phyloP scores from a whole-genome alignment of 768 basidiomycete species.

The Boletus coccyginus region DNA sequence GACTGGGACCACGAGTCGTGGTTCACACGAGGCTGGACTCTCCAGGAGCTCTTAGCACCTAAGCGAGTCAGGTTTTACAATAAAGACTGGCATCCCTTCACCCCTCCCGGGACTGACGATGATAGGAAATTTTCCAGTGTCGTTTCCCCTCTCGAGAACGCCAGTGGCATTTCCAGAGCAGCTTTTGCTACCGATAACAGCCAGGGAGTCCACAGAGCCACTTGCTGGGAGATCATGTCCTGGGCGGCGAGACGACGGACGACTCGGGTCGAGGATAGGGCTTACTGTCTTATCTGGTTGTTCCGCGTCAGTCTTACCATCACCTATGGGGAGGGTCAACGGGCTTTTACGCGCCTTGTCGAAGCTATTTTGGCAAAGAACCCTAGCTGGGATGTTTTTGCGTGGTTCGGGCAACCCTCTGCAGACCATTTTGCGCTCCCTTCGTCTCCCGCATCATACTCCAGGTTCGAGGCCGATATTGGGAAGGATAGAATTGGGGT shows the following conservation, averaged over 20 bases:
- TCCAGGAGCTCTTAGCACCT: constrained; percentile 18
- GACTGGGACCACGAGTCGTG: constrained; percentile 8
- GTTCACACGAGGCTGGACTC: constrained; percentile 12
- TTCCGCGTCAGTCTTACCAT: constrained; percentile 17
- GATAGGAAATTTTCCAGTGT: not conserved
- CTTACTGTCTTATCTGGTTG: constrained; percentile 22
- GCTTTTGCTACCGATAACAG: constrained; percentile 1
- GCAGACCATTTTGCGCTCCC: constrained; percentile 12
- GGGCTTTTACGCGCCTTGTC: constrained; percentile 19
- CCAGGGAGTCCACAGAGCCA: not conserved
- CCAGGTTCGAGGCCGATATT: not conserved
- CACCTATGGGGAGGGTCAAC: constrained; percentile 20
- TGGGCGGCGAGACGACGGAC: constrained; percentile 25
- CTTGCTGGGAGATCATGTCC: constrained; percentile 12
- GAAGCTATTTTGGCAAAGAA: constrained; percentile 2
- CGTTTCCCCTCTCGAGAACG: not conserved
- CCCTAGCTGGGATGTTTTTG: constrained; percentile 15
- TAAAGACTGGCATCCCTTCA: constrained; percentile 9
- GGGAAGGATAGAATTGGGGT: not conserved
- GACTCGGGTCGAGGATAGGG: constrained; percentile 20
- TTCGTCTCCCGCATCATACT: constrained; percentile 13
- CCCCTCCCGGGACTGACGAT: not conserved
- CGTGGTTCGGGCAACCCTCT: constrained; percentile 13
- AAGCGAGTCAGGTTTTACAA: constrained; percentile 17
- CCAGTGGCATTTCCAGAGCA: constrained; percentile 3